phyloP scores from a whole-genome alignment of 2,329 filamentous ascomycete genomes.

The Pochonia chlamydosporia region DNA sequence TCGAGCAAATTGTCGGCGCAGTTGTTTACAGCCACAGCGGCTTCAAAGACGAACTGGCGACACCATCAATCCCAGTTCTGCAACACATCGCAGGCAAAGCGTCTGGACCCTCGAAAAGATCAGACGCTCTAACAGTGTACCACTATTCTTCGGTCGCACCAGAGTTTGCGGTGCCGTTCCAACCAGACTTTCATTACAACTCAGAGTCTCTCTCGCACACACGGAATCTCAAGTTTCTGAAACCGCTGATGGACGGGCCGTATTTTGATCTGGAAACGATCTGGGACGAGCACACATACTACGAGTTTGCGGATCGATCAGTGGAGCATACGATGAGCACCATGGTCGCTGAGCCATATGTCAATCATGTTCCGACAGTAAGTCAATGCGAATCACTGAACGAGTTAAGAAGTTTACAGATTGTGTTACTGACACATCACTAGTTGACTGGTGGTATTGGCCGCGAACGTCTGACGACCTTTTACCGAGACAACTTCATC shows the following conservation, averaged over 20 bases:
- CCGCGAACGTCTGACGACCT: conserved; percentile 53
- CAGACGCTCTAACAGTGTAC: conserved; percentile 24
- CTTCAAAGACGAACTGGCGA: conserved; percentile 1
- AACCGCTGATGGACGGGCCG: conserved; percentile 55
- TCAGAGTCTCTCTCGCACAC: conserved; percentile 60
- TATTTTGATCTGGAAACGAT: conserved; percentile 70
- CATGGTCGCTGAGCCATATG: conserved; percentile 74
- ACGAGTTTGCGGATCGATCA: conserved; percentile 62
- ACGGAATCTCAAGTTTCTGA: conserved; percentile 59
- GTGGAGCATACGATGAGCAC: conserved; percentile 74
- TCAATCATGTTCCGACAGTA: conserved; percentile 69
- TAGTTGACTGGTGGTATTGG: conserved; percentile 66
- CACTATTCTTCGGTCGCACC: conserved; percentile 28
- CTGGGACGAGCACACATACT: conserved; percentile 73
- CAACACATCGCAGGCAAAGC: conserved; percentile 13
- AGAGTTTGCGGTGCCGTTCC: conserved; percentile 42
- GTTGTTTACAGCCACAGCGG: conserved; percentile 15
- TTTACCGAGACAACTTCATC: conserved; percentile 71
- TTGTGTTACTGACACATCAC: too few relatives aligned
- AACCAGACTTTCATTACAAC: conserved; percentile 41
- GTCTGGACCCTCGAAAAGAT: conserved; percentile 3
- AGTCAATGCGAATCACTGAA: too few relatives aligned
- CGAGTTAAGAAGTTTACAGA: too few relatives aligned
- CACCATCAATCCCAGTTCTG: conserved; percentile 10
- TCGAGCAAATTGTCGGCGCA: conserved; percentile 16